Evolutionary conservation across 345 rosid genomes (phyloP).

Genomic region (Salix udensis): DNA sequence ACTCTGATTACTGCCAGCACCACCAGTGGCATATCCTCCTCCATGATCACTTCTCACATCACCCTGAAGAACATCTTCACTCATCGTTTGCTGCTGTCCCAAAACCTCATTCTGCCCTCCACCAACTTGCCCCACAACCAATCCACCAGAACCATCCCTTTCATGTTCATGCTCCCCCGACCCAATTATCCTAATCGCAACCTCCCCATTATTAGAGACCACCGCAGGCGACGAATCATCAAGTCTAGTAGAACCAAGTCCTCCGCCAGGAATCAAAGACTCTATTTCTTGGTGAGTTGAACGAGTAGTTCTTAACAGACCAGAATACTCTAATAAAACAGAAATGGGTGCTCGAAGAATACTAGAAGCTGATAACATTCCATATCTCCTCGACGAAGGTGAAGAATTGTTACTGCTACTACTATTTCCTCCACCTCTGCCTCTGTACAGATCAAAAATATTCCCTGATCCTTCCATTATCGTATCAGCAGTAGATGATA

Average conservation of each 20-base stretch:
- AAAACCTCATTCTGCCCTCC: conserved; percentile 37
- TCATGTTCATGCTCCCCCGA: conserved; percentile 64
- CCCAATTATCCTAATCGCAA: conserved; percentile 91
- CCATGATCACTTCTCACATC: conserved; percentile 44
- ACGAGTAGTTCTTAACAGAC: conserved; percentile 58
- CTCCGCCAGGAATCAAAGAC: conserved; percentile 32
- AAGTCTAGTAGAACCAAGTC: conserved; percentile 21
- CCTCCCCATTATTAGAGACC: conserved; percentile 57
- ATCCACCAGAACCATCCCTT: conserved; percentile 48
- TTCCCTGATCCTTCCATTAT: conserved; percentile 73
- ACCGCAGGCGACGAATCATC: conserved; percentile 40
- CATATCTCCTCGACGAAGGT: conserved; percentile 44
- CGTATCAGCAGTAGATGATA: conserved; percentile 19
- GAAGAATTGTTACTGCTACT: conserved; percentile 22
- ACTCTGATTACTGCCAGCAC: conserved; percentile 37
- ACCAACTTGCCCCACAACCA: conserved; percentile 49
- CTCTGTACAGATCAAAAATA: conserved; percentile 61
- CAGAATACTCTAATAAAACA: conserved; percentile 86
- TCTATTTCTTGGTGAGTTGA: conserved; percentile 53
- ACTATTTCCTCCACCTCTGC: conserved; percentile 7
- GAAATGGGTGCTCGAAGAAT: conserved; percentile 88
- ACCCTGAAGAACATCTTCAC: conserved; percentile 38
- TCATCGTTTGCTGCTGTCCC: conserved; percentile 15
- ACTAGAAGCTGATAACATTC: conserved; percentile 69
- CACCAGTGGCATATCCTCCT: conserved; percentile 40